Evolutionary conservation across 352 stramenopile genomes (phyloP), one percentile per base, ranked within the genome.

Genomic region (Phytophthora chlamydospora): DNA sequence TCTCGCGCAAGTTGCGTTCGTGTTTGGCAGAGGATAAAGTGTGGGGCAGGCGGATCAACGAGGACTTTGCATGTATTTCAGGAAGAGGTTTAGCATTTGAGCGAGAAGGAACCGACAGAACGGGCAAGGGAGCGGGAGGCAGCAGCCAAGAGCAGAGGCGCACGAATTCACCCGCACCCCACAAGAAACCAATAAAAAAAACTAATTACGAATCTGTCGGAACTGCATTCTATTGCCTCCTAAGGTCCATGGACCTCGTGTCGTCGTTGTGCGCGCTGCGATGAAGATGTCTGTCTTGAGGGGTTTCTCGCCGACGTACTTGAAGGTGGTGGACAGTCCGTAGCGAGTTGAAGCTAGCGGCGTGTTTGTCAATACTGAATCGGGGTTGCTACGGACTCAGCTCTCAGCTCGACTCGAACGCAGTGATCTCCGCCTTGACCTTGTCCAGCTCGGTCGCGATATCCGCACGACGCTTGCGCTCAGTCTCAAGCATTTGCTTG

Each of bases 401-500:
- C n/a, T 27, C 36, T 78, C 64, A 85, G 16, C 54, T 71, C 29
- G 57, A 68, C 53, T 85, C 76, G 41, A 85, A 83, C n/a, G 61
- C 50, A 27, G 39, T 17, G 45, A 85, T 83, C 32, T 83, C 68
- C 21, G 58, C 39, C 52, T 84, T 72, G 12, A 86, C 69, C 56
- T 83, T 90, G 42, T 89, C 76, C 19, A 89, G 38, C 45, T 90
- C 80, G 4, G 66, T 56, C 2, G 72, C 68, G 33, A 88, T 68
- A 16, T 85, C 70, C 24, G 69, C 68, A 38, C 80, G 78, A 50
- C 91, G 79, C 29, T 75, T 75, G 35, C 75, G 72, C 8, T 78
- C 80, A 8, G 70, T 85, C 46, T 93, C 82, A 34, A 91, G 78
- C 79, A 91, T 85, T 76, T 89, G 80, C 58, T 90, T 90, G 68